Percentiles rank a stretch among this genome's conserved stretches.
These are phyloP conservation scores for Spathaspora arborariae DNA, from an alignment of 805 yeast genomes.

Conservation along the genomic window DNA sequence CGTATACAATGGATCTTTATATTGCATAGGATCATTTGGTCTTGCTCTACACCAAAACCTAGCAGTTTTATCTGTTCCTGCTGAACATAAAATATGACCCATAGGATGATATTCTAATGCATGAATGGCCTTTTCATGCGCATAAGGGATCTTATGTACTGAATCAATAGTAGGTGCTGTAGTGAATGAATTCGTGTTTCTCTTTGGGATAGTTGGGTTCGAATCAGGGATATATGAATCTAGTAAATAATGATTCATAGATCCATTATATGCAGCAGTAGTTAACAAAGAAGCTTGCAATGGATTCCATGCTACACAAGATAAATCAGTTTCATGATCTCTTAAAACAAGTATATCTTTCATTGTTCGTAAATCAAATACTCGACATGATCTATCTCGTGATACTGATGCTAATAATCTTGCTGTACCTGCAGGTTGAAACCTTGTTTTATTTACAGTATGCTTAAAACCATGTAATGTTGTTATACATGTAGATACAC, in stretches of 20 bases:
- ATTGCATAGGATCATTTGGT: constrained; percentile 83
- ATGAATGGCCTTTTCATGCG: constrained; percentile 92
- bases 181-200: not conserved
- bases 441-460: constrained; percentile 80
- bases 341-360: constrained; percentile 67
- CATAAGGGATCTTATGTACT: constrained; percentile 73
- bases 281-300: constrained; percentile 73
- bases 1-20: constrained; percentile 77
- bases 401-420: constrained; percentile 80
- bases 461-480: constrained; percentile 92
- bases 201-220: constrained; percentile 10
- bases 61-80: constrained; percentile 90
- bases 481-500: constrained; percentile 66
- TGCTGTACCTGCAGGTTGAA: constrained; percentile 78
- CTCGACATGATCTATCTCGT: constrained; percentile 81
- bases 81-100: constrained; percentile 88
- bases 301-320: constrained; percentile 92
- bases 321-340: constrained; percentile 79
- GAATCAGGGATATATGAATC: constrained; percentile 44
- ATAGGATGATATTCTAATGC: constrained; percentile 89
- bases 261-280: constrained; percentile 87
- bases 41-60: constrained; percentile 93
- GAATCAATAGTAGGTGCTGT: constrained; percentile 27
- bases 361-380: constrained; percentile 86
- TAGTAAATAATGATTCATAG: constrained; percentile 72